Conservation (phyloP, 2,329 filamentous ascomycete genomes). For the Calonectria ilicicola region DNA sequence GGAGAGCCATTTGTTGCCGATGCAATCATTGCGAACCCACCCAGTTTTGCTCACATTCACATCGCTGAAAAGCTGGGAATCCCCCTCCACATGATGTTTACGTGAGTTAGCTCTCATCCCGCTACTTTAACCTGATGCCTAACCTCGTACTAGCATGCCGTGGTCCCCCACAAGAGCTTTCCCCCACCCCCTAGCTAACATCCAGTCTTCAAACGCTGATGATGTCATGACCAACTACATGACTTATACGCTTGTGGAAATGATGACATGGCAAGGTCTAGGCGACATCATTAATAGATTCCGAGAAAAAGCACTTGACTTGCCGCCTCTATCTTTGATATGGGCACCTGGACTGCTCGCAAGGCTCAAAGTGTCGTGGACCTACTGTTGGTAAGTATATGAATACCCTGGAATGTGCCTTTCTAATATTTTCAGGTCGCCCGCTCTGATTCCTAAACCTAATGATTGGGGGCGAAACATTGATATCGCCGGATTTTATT, state of each 20-base stretch:
- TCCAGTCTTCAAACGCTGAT: slow-evolving; percentile 81
- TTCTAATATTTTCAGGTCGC: slow-evolving; percentile 60
- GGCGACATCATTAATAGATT: slow-evolving; percentile 94
- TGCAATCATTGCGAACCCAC: slow-evolving; percentile 83
- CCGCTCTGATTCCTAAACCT: slow-evolving; percentile 82
- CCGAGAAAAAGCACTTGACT: slow-evolving; percentile 77
- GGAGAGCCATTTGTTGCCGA: slow-evolving; percentile 83
- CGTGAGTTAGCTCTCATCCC: slow-evolving; percentile 62
- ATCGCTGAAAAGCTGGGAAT: slow-evolving; percentile 81
- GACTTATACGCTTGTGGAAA: slow-evolving; percentile 86
- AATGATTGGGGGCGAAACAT: slow-evolving; percentile 81
- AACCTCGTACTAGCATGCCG: slow-evolving; percentile 76
- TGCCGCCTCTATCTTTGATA: slow-evolving; percentile 83
- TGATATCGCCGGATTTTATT: slow-evolving; percentile 81
- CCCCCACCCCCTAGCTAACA: slow-evolving; percentile 87
- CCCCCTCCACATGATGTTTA: slow-evolving; percentile 89
- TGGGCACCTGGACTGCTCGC: slow-evolving; percentile 86
- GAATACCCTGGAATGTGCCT: too few species aligned
- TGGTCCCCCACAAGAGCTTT: slow-evolving; percentile 90
- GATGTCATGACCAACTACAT: slow-evolving; percentile 84
- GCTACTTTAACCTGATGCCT: neutral
- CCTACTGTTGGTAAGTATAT: slow-evolving; percentile 80
- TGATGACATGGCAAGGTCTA: slow-evolving; percentile 93
- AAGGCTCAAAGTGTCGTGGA: slow-evolving; percentile 83
- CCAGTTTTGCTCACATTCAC: slow-evolving; percentile 81